A percentile compares a stretch with the other conserved stretches of the same genome.
phyloP scores from a whole-genome alignment of 768 basidiomycete species.

The Collybia sordida region DNA sequence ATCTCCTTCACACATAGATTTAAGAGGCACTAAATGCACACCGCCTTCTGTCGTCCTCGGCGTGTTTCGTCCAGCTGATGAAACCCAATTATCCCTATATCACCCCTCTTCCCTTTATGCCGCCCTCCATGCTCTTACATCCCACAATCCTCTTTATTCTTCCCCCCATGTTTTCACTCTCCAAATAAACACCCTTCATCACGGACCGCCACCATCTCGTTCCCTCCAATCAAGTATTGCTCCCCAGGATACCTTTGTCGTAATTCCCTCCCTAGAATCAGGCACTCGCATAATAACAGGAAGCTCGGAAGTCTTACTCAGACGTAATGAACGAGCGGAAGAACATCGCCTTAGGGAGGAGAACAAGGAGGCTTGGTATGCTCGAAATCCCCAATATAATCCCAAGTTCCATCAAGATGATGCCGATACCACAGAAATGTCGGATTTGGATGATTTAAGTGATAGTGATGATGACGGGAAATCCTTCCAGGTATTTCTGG shows the following conservation, averaged over 20 bases:
- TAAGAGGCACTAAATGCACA: conserved; percentile 47
- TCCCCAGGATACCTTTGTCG: conserved; percentile 12
- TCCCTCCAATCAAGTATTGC: not conserved
- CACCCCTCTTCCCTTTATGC: conserved; percentile 39
- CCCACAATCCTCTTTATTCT: conserved; percentile 11
- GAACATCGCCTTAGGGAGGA: conserved; percentile 14
- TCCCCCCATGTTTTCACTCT: conserved; percentile 20
- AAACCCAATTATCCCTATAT: conserved; percentile 30
- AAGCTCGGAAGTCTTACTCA: conserved; percentile 16
- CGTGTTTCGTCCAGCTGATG: conserved; percentile 24
- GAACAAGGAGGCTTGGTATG: conserved; percentile 26
- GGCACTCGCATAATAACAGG: conserved; percentile 13
- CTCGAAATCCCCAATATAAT: not conserved
- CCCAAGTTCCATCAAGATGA: not conserved
- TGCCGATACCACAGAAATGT: no score
- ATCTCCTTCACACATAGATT: conserved; percentile 31
- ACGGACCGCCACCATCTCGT: not conserved
- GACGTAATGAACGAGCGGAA: conserved; percentile 12
- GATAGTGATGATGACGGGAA: no score
- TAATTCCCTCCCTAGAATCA: not conserved
- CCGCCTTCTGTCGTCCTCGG: conserved; percentile 8
- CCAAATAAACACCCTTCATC: conserved; percentile 22
- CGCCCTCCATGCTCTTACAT: conserved; percentile 30
- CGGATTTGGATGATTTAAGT: no score
- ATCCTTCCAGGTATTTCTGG: no score